Percentiles rank a stretch among this genome's conserved stretches.
phyloP scores from a whole-genome alignment of 2,329 filamentous ascomycete genomes.

The Blastomyces percursus region DNA sequence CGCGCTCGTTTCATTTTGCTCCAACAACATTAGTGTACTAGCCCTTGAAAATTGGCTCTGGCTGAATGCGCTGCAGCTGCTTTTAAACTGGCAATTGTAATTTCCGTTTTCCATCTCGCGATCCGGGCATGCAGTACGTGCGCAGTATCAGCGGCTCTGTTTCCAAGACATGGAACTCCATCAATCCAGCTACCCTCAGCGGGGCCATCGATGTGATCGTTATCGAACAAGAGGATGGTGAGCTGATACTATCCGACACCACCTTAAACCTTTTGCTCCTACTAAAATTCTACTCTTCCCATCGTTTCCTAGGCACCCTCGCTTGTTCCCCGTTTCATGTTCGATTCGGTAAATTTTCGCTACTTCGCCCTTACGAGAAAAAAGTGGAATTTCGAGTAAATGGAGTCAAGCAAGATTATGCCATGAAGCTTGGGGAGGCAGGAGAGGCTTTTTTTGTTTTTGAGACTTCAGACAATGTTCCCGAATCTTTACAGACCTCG shows the following conservation, averaged over 20 bases:
- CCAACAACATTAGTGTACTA: neutral
- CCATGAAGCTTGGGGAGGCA: constrained; percentile 96
- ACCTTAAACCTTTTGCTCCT: neutral
- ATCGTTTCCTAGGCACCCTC: constrained; percentile 44
- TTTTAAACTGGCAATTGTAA: neutral
- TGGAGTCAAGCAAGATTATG: constrained; percentile 77
- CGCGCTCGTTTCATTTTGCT: neutral
- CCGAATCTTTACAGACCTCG: constrained; percentile 87
- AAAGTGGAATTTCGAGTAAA: constrained; percentile 99
- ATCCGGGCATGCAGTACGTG: constrained; percentile 78
- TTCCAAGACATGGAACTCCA: constrained; percentile 98
- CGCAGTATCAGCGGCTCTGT: constrained; percentile 89
- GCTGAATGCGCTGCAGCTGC: neutral
- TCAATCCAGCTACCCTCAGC: constrained; percentile 94
- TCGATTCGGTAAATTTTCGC: constrained; percentile 95
- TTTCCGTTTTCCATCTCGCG: neutral
- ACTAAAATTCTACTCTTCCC: constrained; percentile 9
- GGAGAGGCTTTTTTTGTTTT: constrained; percentile 99
- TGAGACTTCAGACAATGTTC: constrained; percentile 83
- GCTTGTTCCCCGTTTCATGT: constrained; percentile 97
- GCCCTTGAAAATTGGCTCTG: neutral
- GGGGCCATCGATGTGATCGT: constrained; percentile 99
- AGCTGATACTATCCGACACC: constrained; percentile 17
- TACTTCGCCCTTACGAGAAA: constrained; percentile 90
- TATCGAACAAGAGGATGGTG: constrained; percentile 88